Base-by-base conservation (phyloP, 306 rosid species). In the Glycine tomentella region DNA sequence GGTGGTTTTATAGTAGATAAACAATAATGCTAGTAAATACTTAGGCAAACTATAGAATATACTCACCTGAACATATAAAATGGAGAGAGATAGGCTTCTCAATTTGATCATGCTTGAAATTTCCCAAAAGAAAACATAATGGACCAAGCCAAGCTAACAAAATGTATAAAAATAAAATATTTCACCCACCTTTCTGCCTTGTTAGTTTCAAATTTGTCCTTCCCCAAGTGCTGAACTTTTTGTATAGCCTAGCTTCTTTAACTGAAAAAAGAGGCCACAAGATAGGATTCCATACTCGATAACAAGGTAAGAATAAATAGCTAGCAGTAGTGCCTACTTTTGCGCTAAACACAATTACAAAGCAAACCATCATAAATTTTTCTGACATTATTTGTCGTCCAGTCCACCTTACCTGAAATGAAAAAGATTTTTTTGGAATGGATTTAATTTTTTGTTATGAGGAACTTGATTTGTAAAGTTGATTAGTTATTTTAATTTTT, bases 11-110 rank as follows among this genome's bases (percentile, higher is more conserved):
- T 45, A 2, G 52, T 38, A 56, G 59, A 44, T 31, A 20, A 69
- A 31, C 34, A 68, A 56, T 69, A 14, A 9, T 14, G 17, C 16
- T 50, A 3, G 46, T 9, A 38, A 17, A 72, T 44, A 40, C 16
- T 17, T 13, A 6, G 5, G 12, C 8, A 20, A 13, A 9, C 16
- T 72, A 13, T 50, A 17, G 34, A 71, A 58, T 45, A 57, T 12
- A 42, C 44, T 49, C 70, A 31, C 70, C 11, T 79, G 62, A 48
- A 79, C 52, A n/a, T 56, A 69, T n/a, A 44, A 56, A 69, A 70
- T 61, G 44, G 63, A 36, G 63, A 50, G 48, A 72, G 13, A 50
- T 62, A 40, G n/a, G n/a, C n/a, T n/a, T n/a, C n/a, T n/a, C n/a
- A n/a, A n/a, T 34, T 64, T 64, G 46, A 31, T 36, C 48, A 31